phyloP scores from a whole-genome alignment of 352 stramenopile genomes.

The Globisporangium recalcitrans region DNA sequence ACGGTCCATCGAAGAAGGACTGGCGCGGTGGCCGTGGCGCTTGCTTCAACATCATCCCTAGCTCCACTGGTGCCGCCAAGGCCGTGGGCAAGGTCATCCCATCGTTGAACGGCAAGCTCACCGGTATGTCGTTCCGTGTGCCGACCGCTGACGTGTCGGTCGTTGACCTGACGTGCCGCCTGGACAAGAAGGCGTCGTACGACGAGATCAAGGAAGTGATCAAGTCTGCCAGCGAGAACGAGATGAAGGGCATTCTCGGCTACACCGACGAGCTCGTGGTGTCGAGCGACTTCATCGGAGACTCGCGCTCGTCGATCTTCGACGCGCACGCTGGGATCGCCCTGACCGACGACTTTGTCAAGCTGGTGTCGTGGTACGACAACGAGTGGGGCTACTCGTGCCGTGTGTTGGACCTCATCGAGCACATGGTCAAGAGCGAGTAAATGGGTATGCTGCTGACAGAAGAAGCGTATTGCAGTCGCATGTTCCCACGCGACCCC shows the following conservation, averaged over 20 bases:
- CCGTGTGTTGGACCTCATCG: conserved; percentile 96
- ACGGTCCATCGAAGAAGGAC: conserved; percentile 98
- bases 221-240: conserved; percentile 91
- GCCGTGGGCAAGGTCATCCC: conserved; percentile 99
- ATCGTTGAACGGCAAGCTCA: conserved; percentile 89
- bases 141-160: conserved; percentile 88
- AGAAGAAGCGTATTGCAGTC: not conserved
- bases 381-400: conserved; percentile 99
- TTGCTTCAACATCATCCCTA: conserved; percentile 99
- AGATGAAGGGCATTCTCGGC: conserved; percentile 96
- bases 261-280: conserved; percentile 98
- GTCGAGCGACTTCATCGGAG: conserved; percentile 96
- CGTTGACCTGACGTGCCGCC: conserved; percentile 82
- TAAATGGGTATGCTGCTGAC: conserved; percentile 20
- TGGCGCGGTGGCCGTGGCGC: conserved; percentile 96
- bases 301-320: conserved; percentile 97
- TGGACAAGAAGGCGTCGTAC: conserved; percentile 91
- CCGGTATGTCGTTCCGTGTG: conserved; percentile 90
- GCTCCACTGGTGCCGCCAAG: conserved; percentile 96
- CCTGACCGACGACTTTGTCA: conserved; percentile 97
- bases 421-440: conserved; percentile 93
- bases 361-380: conserved; percentile 99
- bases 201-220: conserved; percentile 97
- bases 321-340: conserved; percentile 96
- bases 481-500: not conserved